phyloP scores from a whole-genome alignment of 164 flowering plant genomes.

The Kalanchoe fedtschenkoi region DNA sequence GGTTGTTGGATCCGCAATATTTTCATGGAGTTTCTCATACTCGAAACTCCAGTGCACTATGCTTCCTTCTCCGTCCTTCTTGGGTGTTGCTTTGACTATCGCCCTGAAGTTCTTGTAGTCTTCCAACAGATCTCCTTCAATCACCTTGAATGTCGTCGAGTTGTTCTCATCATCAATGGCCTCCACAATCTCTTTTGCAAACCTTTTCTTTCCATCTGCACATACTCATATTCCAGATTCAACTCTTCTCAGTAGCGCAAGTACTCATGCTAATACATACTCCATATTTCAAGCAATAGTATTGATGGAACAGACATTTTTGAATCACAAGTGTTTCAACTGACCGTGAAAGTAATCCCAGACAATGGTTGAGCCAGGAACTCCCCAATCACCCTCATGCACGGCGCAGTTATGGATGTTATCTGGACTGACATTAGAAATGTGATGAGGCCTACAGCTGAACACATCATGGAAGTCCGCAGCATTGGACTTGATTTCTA shows the following conservation, averaged over 20 bases:
- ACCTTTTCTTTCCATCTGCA: constrained; percentile 11
- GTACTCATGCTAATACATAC: constrained; percentile 7
- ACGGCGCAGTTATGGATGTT: background rate
- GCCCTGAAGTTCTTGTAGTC: constrained; percentile 14
- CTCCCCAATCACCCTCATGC: constrained; percentile 17
- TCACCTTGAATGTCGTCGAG: constrained; percentile 11
- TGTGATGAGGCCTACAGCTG: background rate
- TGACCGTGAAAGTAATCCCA: constrained; percentile 19
- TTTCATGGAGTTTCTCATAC: constrained; percentile 25
- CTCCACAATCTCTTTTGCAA: constrained; percentile 13
- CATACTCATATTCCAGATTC: background rate
- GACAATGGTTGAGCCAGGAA: background rate
- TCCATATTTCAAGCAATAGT: no score
- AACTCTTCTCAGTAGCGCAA: no score
- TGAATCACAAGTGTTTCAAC: background rate
- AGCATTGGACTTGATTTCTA: constrained; percentile 4
- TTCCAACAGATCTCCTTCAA: constrained; percentile 20
- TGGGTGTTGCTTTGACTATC: constrained; percentile 7
- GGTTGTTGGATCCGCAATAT: constrained; percentile 15
- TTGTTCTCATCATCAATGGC: constrained; percentile 19
- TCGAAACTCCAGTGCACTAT: constrained; percentile 32
- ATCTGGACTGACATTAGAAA: background rate
- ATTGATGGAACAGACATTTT: background rate
- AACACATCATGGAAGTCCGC: constrained; percentile 4
- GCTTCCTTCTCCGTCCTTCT: constrained; percentile 18